Evolutionary conservation across 805 yeast genomes (phyloP).

Genomic region (Cyberlindnera mycetangii): DNA sequence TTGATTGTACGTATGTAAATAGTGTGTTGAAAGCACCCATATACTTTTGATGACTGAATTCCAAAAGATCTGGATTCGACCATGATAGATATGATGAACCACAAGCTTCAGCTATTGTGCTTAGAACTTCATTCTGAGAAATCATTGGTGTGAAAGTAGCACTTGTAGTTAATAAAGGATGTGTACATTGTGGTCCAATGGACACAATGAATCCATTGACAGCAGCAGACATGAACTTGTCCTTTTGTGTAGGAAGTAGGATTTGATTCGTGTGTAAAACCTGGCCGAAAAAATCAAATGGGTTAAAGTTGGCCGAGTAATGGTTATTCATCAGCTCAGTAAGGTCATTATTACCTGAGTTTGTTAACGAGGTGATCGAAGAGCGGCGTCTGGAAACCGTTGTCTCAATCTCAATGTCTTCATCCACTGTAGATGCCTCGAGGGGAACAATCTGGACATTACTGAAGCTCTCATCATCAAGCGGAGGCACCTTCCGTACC

Average conservation of each 20-base stretch:
- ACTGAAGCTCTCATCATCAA: not conserved
- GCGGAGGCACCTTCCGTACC: not conserved
- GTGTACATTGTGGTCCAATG: constrained; percentile 41
- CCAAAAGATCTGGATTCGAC: constrained; percentile 28
- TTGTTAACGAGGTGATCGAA: not conserved
- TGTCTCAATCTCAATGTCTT: constrained; percentile 7
- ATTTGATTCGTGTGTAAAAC: constrained; percentile 3
- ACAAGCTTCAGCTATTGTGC: constrained; percentile 38
- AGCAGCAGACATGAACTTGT: constrained; percentile 29
- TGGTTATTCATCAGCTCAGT: not conserved
- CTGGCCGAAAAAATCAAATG: constrained; percentile 4
- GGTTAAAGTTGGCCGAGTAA: not conserved
- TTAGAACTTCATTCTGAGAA: constrained; percentile 27
- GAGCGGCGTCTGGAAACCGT: not conserved
- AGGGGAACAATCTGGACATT: constrained; percentile 7
- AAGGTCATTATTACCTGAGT: not conserved
- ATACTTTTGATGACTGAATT: constrained; percentile 25
- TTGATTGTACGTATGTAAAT: not conserved
- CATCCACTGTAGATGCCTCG: constrained; percentile 4
- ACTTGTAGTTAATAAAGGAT: constrained; percentile 37
- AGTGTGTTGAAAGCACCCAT: constrained; percentile 25
- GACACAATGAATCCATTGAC: constrained; percentile 39
- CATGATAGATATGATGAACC: constrained; percentile 40
- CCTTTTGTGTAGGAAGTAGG: constrained; percentile 5
- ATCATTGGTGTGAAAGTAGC: constrained; percentile 40